Evolutionary conservation across 768 basidiomycete species (phyloP), one percentile per base, ranked within the genome.

Genomic region (Coprinopsis marcescibilis): DNA sequence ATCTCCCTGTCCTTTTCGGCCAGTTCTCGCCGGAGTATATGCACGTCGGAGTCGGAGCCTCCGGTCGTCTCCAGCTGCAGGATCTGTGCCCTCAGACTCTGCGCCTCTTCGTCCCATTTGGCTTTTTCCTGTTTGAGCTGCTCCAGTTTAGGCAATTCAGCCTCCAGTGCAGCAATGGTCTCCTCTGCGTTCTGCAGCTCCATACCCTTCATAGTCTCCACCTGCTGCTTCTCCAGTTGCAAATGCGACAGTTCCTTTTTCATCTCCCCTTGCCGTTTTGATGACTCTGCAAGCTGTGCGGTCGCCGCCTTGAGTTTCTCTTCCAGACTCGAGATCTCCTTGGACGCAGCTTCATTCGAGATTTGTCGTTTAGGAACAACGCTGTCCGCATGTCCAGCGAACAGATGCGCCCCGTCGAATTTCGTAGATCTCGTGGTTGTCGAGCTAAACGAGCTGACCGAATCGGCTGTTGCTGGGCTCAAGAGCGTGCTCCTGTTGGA

Each of bases 331-430:
- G 65, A 48, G 6, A 81, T 63, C 47, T 80, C 77, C 2, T 63
- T 56, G 2, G 69, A 62, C 12, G 72, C 64, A 10, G 74, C 63
- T 23, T 73, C 68, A 0, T 75, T 65, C 2, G 70, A 68, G 33
- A 71, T 62, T 24, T 67, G 67, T 33, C 65, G 57, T 36, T 60
- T 65, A 0, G 85, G 86, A 0, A 85, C 67, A 14, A 85, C 65
- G 3, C 86, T 76, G 35, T 81, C 75, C 3, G 76, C 79, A 53
- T 91, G 85, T 0, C 90, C 89, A 0, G 91, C 87, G 53, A 91
- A 91, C 44, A 92, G 70, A 65, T 91, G 89, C 0, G 84, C 80
- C 11, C 88, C 88, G 45, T 89, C 87, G 59, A 93, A 93, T 30
- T 78, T 79, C 7, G 67, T 55, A 33, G 69, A 71, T n/a, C 73